Evolutionary conservation across 495 filamentous ascomycete genomes (phyloP).

Genomic region (Penicillium soppii): DNA sequence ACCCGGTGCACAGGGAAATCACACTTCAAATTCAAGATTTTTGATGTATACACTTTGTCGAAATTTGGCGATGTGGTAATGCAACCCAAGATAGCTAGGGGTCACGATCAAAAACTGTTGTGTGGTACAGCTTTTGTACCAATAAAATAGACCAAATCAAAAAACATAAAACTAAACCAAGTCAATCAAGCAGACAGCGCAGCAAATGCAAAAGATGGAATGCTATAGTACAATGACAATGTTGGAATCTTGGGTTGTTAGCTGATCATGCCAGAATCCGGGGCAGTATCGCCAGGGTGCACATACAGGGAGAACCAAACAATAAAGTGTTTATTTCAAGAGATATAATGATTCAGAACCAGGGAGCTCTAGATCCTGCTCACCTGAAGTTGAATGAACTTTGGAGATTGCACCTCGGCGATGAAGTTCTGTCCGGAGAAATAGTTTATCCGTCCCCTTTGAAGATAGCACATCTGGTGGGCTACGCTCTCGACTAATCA

Average conservation of each 20-base stretch:
- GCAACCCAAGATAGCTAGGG: neutral
- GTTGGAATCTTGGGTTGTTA: slow-evolving; percentile 6
- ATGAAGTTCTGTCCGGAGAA: slow-evolving; percentile 3
- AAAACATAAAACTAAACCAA: neutral
- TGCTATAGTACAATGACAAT: slow-evolving; percentile 7
- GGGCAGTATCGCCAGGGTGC: neutral
- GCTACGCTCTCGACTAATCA: too few relatives aligned
- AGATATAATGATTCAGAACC: neutral
- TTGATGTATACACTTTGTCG: neutral
- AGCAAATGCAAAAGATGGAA: neutral
- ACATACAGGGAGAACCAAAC: neutral
- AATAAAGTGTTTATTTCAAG: neutral
- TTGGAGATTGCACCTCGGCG: slow-evolving; percentile 2
- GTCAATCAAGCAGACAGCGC: neutral
- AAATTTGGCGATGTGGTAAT: neutral
- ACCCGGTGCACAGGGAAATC: neutral
- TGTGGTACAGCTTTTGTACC: neutral
- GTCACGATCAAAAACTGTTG: neutral
- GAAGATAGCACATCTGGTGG: neutral
- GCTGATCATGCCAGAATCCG: neutral
- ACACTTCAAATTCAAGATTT: neutral
- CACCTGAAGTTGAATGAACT: neutral
- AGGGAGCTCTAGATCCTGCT: neutral
- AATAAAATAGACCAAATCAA: neutral
- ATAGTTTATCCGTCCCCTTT: slow-evolving; percentile 1